Conservation (phyloP, 2,329 filamentous ascomycete species). For the Verticillium klebahnii region DNA sequence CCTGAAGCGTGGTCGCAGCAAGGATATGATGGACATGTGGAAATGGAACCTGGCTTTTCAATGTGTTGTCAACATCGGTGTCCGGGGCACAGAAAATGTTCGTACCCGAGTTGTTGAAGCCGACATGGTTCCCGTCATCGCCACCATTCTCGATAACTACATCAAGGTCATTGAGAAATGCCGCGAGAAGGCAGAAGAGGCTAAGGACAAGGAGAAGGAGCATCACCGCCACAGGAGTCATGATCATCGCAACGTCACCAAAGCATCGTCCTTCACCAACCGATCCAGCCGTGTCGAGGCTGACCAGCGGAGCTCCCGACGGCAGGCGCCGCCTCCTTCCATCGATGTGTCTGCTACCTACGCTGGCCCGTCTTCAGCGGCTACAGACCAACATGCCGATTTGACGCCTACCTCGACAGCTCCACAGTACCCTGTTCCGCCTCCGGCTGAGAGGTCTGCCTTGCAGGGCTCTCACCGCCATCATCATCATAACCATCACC, state of each 20-base stretch:
- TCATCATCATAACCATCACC: slow-evolving; percentile 23
- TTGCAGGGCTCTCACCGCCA: slow-evolving; percentile 14
- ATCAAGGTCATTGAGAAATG: slow-evolving; percentile 93
- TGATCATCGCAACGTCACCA: slow-evolving; percentile 42
- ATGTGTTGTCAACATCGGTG: slow-evolving; percentile 97
- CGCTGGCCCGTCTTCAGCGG: slow-evolving; percentile 36
- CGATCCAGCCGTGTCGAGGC: slow-evolving; percentile 48
- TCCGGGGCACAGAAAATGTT: slow-evolving; percentile 89
- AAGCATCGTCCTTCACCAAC: slow-evolving; percentile 49
- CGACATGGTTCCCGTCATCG: slow-evolving; percentile 98
- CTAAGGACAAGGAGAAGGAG: slow-evolving; percentile 64
- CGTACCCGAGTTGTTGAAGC: slow-evolving; percentile 94
- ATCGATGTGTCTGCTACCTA: slow-evolving; percentile 44
- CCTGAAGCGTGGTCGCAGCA: slow-evolving; percentile 92
- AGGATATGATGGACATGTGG: slow-evolving; percentile 99
- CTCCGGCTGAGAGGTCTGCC: slow-evolving; percentile 38
- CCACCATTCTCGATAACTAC: slow-evolving; percentile 97
- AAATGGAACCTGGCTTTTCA: slow-evolving; percentile 99
- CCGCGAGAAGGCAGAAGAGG: slow-evolving; percentile 79
- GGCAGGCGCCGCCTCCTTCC: slow-evolving; percentile 78
- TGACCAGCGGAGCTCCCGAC: slow-evolving; percentile 60
- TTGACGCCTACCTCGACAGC: slow-evolving; percentile 55
- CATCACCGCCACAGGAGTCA: slow-evolving; percentile 46
- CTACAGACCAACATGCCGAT: slow-evolving; percentile 28
- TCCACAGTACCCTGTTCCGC: slow-evolving; percentile 65